Evolutionary conservation across 2,329 filamentous ascomycete genomes (phyloP).

Genomic region (Colletotrichum aenigma): DNA sequence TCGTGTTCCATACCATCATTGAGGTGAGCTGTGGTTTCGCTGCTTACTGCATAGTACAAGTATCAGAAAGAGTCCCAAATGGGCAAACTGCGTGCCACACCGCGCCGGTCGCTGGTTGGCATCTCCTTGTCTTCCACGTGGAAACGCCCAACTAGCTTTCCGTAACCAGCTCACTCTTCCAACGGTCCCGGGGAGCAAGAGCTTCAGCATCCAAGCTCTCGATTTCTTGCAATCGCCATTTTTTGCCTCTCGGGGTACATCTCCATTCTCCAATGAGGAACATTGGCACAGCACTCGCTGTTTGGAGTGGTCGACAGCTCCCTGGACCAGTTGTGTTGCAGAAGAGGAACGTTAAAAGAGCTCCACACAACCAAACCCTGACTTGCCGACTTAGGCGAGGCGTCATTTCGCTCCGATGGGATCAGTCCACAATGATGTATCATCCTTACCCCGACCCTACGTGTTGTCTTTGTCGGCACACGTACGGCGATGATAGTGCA

Average conservation of each 20-base stretch:
- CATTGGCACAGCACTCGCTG: not conserved
- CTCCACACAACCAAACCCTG: constrained; percentile 9
- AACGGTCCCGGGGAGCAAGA: not conserved
- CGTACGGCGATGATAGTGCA: not conserved
- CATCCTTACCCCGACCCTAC: constrained; percentile 3
- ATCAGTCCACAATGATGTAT: constrained; percentile 24
- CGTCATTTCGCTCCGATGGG: constrained; percentile 20
- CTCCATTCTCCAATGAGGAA: not conserved
- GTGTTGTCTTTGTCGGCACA: not conserved
- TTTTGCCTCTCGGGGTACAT: not conserved
- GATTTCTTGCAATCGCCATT: not conserved
- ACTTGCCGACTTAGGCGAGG: constrained; percentile 20
- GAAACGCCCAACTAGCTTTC: not conserved
- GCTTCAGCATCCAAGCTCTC: not conserved
- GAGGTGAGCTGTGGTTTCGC: not conserved
- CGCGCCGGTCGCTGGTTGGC: not conserved
- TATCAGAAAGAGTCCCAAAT: not conserved
- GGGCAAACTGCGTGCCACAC: not conserved
- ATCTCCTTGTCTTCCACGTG: constrained; percentile 19
- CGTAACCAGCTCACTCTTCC: not conserved
- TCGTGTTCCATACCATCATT: not conserved
- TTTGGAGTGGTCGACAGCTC: not conserved
- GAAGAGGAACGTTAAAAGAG: constrained; percentile 6
- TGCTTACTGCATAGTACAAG: not conserved
- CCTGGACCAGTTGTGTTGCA: not conserved